These are phyloP conservation scores for Phaseolus lunatus DNA, from an alignment of 306 rosid genomes.

Conservation along the genomic window DNA sequence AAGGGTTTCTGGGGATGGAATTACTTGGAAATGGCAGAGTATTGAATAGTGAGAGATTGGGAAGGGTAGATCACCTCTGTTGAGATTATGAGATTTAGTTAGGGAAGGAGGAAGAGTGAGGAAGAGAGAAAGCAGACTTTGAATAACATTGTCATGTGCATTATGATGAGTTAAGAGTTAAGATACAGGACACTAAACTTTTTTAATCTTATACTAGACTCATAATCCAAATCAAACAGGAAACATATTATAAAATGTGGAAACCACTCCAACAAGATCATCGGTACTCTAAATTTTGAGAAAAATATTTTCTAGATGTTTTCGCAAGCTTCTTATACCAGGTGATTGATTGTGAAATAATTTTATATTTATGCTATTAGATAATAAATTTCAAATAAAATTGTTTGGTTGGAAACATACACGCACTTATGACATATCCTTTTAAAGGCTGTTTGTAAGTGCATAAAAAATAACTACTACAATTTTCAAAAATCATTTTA, in stretches of 20 bases:
- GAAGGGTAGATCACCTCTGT: neutral
- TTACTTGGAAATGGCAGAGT: slow-evolving; percentile 21
- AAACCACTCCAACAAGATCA: neutral
- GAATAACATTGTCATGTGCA: neutral
- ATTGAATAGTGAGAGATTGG: slow-evolving; percentile 24
- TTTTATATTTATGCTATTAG: slow-evolving; percentile 6
- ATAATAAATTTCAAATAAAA: slow-evolving; percentile 16
- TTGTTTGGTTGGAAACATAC: slow-evolving; percentile 31
- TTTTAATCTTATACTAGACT: neutral
- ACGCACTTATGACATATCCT: neutral
- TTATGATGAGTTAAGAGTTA: neutral
- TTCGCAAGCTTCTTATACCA: neutral
- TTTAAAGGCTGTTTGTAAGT: neutral
- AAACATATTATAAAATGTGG: neutral
- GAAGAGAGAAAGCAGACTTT: neutral
- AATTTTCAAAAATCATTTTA: slow-evolving; percentile 14
- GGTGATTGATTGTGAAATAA: slow-evolving; percentile 15
- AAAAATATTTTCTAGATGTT: slow-evolving; percentile 10
- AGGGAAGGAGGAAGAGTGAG: neutral
- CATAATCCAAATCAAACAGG: neutral
- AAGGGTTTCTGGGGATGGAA: slow-evolving; percentile 10
- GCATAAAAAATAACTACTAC: neutral
- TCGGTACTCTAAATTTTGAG: neutral
- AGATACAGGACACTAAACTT: neutral
- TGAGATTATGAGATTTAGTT: slow-evolving; percentile 6